These are phyloP conservation scores for Nannochloropsis salina DNA, from an alignment of 108 stramenopile genomes.

Conservation along the genomic window DNA sequence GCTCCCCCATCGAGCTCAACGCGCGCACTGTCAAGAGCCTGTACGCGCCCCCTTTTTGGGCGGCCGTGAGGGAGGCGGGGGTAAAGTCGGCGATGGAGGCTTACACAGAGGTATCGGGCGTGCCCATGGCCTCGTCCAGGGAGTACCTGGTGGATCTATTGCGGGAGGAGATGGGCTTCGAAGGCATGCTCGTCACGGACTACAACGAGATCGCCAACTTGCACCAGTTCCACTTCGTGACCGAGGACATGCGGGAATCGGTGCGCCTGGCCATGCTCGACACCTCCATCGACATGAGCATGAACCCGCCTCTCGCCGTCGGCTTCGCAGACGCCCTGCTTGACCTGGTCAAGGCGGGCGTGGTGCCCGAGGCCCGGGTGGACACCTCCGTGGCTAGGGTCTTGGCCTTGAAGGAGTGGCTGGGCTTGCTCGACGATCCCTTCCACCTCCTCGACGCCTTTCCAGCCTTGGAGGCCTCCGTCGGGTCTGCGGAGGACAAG, in stretches of 20 bases:
- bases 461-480: slow-evolving; percentile 31
- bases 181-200: slow-evolving; percentile 72
- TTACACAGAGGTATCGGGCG: slow-evolving; percentile 66
- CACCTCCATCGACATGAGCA: slow-evolving; percentile 73
- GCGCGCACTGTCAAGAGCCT: slow-evolving; percentile 67
- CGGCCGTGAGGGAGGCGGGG: slow-evolving; percentile 51
- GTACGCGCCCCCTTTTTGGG: slow-evolving; percentile 67
- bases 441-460: slow-evolving; percentile 38
- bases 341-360: slow-evolving; percentile 29
- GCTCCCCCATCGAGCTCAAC: slow-evolving; percentile 64
- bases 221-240: slow-evolving; percentile 60
- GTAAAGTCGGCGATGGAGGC: slow-evolving; percentile 67
- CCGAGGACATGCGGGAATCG: slow-evolving; percentile 19
- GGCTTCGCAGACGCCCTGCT: slow-evolving; percentile 50
- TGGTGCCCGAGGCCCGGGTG: slow-evolving; percentile 52
- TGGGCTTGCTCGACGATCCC: slow-evolving; percentile 64
- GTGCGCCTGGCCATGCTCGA: slow-evolving; percentile 57
- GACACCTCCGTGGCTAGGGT: slow-evolving; percentile 58
- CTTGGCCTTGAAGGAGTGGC: slow-evolving; percentile 61
- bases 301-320: slow-evolving; percentile 59
- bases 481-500: slow-evolving; percentile 52
- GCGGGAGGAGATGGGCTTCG: slow-evolving; percentile 61
- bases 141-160: slow-evolving; percentile 56
- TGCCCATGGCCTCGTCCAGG: slow-evolving; percentile 56
- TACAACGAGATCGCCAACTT: slow-evolving; percentile 71